Evolutionary conservation across 192 early-diverging fungal genomes (phyloP), one percentile per base, ranked within the genome.

Genomic region (Dimargaris xerosporica): DNA sequence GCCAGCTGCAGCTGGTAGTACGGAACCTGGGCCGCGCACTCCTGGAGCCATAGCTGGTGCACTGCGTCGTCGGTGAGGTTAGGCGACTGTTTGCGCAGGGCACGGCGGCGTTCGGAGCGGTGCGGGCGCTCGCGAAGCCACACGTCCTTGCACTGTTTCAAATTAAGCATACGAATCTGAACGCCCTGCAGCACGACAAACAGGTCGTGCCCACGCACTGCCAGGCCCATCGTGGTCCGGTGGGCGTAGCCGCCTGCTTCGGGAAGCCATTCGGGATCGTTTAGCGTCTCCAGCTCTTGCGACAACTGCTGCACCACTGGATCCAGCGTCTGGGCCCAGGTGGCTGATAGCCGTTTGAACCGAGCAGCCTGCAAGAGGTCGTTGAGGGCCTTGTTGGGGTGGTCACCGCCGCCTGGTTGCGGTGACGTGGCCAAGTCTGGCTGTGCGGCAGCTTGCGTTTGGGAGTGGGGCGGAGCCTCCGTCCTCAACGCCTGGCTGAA

Each of bases 151-250:
- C 30, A 60, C 21, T 39, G 58, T 41, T 60, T 60, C 4, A 60
- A 39, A 39, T 43, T 60, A 21, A 60, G 34, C 41, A 60, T 21
- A 23, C 58, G 58, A 34, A 60, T 60, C 42, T 60, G 41, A 41
- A 43, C 41, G 23, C 58, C 58, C 21, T 43, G 58, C 41, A 60
- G 34, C 42, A 60, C 58, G n/a, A 60, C 58, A n/a, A 60, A 41
- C 15, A 60, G 39, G 17, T 60, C 58, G 42, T 60, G 58, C 0
- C 58, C 58, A 39, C 58, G 58, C 4, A 60, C 28, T 11, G 58
- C 58, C 19, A 60, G 16, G 0, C 34, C 34, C 6, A 11, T 30
- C 34, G 58, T 60, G 41, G 58, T 60, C 17, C 15, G n/a, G 5
- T 39, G 58, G 19, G 28, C 58, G 39, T 44, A 60, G n/a, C 58